Evolutionary conservation across 2,329 filamentous ascomycete species (phyloP), one percentile per base, ranked within the genome.

Genomic region (Helminthosporium solani): DNA sequence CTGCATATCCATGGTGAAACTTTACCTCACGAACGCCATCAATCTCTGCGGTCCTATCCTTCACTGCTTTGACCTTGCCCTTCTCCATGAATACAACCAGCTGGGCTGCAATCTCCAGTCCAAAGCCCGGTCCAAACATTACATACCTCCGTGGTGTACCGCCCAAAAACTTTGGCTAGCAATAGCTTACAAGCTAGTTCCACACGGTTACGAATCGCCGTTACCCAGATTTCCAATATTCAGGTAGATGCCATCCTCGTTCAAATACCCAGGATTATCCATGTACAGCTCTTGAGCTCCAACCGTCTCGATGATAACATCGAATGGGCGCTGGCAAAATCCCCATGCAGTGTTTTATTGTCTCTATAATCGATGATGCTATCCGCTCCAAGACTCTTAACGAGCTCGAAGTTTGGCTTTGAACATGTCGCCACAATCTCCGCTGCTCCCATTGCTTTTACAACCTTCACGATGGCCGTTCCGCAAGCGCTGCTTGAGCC

Each of bases 401-500:
- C 75, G 51, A 78, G 35, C 5, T 68, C 72, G 6, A 52, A 62
- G 40, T 78, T 78, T 39, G 52, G 65, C 5, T 61, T 70, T 3
- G 75, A 77, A 57, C 76, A 78, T 11, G 77, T 68, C 0, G 62
- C 77, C 3, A 73, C 71, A 1, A 79, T 67, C 39, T 52, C 49
- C 34, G 57, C 53, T 0, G 73, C 75, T 0, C 68, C 67, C 14
- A 67, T 53, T 15, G 55, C 62, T 16, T 65, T 63, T 23, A 57
- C 62, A 60, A 74, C 69, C 62, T 80, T 77, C 33, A 78, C 64
- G 2, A 72, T 63, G 44, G 78, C 58, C 6, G 67, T 67, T 14
- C 78, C 77, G 4, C 79, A 73, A 9, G 75, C 76, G 1, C 77
- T 76, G 52, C 76, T 78, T 18, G 75, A 77, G 3, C 75, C 77